Conservation (phyloP, 139 green algal species). For the Auxenochlorella protothecoides region DNA sequence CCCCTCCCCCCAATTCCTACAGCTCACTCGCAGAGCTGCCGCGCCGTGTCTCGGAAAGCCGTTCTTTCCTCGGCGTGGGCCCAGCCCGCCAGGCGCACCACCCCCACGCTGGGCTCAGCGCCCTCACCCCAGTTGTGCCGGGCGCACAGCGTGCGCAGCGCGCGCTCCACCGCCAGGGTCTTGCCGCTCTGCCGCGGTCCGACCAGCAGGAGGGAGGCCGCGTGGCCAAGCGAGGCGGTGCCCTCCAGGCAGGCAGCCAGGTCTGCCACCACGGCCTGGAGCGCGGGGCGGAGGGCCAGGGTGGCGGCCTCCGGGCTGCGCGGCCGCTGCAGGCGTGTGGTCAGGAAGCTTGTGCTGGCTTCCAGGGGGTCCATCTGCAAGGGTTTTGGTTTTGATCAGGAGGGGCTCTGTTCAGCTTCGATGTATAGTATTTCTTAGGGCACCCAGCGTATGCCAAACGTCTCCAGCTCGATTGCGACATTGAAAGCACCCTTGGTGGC, state of each 20-base stretch:
- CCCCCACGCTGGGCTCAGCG: conserved; percentile 35
- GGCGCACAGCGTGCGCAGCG: conserved; percentile 14
- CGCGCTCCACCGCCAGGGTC: conserved; percentile 43
- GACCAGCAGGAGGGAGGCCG: conserved; percentile 35
- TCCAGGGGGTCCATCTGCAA: no score
- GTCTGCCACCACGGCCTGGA: not conserved
- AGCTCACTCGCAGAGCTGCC: conserved; percentile 57
- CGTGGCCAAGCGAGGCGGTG: conserved; percentile 16
- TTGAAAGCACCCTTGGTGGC: no score
- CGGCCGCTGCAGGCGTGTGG: no score
- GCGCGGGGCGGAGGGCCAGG: not conserved
- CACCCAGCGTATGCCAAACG: no score
- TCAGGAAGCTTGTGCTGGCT: no score
- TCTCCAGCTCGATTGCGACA: no score
- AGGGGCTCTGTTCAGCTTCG: no score
- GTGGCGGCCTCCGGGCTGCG: no score
- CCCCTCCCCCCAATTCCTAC: not conserved
- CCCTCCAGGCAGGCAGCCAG: not conserved
- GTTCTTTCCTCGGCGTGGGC: conserved; percentile 56
- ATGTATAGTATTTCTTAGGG: no score
- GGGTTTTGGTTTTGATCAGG: no score
- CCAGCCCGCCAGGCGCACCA: conserved; percentile 60
- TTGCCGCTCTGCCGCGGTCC: conserved; percentile 39
- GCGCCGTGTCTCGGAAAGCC: conserved; percentile 59
- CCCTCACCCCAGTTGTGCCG: conserved; percentile 18